phyloP scores from a whole-genome alignment of 2,329 filamentous ascomycete genomes.

The Eutypa lata region DNA sequence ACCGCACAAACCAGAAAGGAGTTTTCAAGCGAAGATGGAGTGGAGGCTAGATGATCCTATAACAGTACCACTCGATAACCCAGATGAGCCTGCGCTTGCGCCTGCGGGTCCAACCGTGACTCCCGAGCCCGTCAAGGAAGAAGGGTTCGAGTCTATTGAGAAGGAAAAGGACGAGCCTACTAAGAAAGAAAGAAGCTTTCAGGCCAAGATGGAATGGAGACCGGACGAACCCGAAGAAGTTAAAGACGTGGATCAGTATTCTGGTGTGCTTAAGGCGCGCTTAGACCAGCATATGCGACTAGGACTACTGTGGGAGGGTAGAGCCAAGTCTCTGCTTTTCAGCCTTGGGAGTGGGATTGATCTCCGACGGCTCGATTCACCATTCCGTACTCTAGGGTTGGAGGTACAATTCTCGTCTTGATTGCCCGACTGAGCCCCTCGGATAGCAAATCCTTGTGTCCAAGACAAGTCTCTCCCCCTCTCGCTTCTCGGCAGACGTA shows the following conservation, averaged over 20 bases:
- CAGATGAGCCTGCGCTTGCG: not conserved
- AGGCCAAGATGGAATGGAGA: slow-evolving; percentile 46
- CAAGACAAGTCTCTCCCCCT: too few species aligned
- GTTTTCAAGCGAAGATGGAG: slow-evolving; percentile 53
- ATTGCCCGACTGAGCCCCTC: slow-evolving; percentile 29
- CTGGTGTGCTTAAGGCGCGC: slow-evolving; percentile 85
- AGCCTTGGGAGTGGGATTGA: slow-evolving; percentile 86
- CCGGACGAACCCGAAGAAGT: slow-evolving; percentile 39
- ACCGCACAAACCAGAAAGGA: slow-evolving; percentile 35
- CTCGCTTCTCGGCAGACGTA: too few species aligned
- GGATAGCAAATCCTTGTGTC: not conserved
- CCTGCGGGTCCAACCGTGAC: not conserved
- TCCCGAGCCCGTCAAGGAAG: not conserved
- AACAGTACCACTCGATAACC: not conserved
- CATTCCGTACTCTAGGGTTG: slow-evolving; percentile 72
- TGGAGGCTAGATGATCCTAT: slow-evolving; percentile 29
- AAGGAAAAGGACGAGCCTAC: slow-evolving; percentile 8
- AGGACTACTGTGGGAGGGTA: slow-evolving; percentile 87
- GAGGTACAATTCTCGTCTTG: slow-evolving; percentile 82
- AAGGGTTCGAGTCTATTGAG: slow-evolving; percentile 1
- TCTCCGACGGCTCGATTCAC: slow-evolving; percentile 70
- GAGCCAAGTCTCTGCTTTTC: slow-evolving; percentile 88
- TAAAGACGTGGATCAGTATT: slow-evolving; percentile 60
- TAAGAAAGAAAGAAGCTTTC: slow-evolving; percentile 39
- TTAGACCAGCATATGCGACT: slow-evolving; percentile 86